These are phyloP conservation scores for Blumeria graminis DNA, from an alignment of 2,329 filamentous ascomycete species.

Conservation along the genomic window DNA sequence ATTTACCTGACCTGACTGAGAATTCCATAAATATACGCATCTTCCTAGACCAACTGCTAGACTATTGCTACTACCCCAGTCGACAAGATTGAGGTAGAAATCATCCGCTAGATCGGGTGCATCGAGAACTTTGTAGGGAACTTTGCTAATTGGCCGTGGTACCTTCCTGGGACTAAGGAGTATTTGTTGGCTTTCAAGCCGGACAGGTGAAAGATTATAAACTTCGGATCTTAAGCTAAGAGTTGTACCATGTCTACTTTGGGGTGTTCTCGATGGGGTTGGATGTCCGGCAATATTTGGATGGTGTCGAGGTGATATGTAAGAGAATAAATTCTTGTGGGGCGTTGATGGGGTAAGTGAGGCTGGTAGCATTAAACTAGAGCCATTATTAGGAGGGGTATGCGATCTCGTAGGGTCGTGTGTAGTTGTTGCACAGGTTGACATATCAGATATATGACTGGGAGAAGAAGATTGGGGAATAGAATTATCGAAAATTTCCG, in stretches of 20 bases:
- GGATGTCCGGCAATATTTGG: constrained; percentile 52
- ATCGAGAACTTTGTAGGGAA: constrained; percentile 93
- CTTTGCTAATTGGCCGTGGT: constrained; percentile 76
- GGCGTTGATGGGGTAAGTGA: constrained; percentile 80
- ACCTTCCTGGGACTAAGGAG: constrained; percentile 74
- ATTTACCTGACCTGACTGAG: constrained; percentile 68
- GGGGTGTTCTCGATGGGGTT: constrained; percentile 72
- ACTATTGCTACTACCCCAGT: constrained; percentile 91
- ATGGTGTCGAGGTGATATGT: constrained; percentile 50
- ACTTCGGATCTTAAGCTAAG: constrained; percentile 77
- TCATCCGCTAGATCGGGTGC: constrained; percentile 90
- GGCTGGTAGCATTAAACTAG: constrained; percentile 38
- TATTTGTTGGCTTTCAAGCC: constrained; percentile 81
- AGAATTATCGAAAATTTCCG: constrained; percentile 77
- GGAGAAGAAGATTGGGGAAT: constrained; percentile 59
- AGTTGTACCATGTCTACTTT: constrained; percentile 69
- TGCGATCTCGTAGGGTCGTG: constrained; percentile 49
- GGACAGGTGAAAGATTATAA: constrained; percentile 85
- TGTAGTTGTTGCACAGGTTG: constrained; percentile 28
- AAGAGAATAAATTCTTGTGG: constrained; percentile 91
- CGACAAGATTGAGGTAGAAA: constrained; percentile 91
- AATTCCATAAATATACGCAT: constrained; percentile 98
- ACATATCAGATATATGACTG: constrained; percentile 33
- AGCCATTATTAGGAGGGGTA: constrained; percentile 50
- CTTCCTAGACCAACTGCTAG: constrained; percentile 79